phyloP scores from a whole-genome alignment of 1,284 basidiomycete species.

The Rhodotorula sp. region DNA sequence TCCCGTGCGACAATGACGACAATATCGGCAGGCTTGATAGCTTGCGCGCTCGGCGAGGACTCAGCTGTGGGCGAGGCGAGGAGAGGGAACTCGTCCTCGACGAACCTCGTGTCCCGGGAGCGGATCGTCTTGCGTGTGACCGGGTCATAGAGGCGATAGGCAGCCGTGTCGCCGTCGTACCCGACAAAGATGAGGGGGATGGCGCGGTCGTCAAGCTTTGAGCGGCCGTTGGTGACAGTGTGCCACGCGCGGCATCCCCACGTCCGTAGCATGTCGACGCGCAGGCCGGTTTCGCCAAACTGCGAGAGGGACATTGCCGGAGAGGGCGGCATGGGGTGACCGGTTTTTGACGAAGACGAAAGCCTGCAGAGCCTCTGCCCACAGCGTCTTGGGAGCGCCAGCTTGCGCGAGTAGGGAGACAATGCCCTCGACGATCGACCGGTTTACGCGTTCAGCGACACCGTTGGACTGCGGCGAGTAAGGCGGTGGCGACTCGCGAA shows the following conservation, averaged over 20 bases:
- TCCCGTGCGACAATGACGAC: too few relatives aligned
- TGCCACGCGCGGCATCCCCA: slow-evolving; percentile 51
- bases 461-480: slow-evolving; percentile 51
- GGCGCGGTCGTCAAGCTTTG: slow-evolving; percentile 4
- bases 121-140: background rate
- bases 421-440: slow-evolving; percentile 45
- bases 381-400: slow-evolving; percentile 47
- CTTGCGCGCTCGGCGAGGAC: too few relatives aligned
- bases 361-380: slow-evolving; percentile 48
- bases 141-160: slow-evolving; percentile 11
- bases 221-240: slow-evolving; percentile 41
- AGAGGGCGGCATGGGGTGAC: slow-evolving; percentile 43
- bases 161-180: background rate
- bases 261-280: slow-evolving; percentile 46
- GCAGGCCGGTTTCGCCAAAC: slow-evolving; percentile 44
- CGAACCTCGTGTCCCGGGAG: slow-evolving; percentile 2
- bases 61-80: too few relatives aligned
- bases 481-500: slow-evolving; percentile 48
- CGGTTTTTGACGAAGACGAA: slow-evolving; percentile 49
- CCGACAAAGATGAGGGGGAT: slow-evolving; percentile 3
- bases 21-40: too few relatives aligned
- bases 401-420: slow-evolving; percentile 47
- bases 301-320: slow-evolving; percentile 46
- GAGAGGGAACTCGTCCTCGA: slow-evolving; percentile 6
- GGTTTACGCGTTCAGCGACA: slow-evolving; percentile 45